Conservation (phyloP, 75 land plant genomes). For the Pinus tabuliformis region DNA sequence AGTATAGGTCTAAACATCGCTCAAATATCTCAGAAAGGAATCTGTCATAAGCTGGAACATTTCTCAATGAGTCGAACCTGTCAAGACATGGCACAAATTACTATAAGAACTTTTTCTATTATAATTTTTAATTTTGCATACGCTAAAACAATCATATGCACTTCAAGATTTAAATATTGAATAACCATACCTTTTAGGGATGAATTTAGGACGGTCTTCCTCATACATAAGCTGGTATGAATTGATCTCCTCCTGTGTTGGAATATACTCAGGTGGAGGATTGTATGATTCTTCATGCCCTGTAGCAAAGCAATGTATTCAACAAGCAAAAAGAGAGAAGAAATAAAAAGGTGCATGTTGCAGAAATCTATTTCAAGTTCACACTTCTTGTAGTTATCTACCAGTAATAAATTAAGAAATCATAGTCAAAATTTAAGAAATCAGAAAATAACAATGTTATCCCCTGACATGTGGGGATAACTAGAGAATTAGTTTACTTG, state of each 20-base stretch:
- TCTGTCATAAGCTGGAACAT: constrained; percentile 85
- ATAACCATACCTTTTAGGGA: constrained; percentile 61
- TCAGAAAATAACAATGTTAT: neutral
- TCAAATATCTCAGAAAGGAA: constrained; percentile 83
- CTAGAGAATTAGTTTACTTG: too few relatives aligned
- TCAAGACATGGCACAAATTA: neutral
- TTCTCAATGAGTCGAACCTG: constrained; percentile 79
- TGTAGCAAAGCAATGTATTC: constrained; percentile 16
- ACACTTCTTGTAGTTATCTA: neutral
- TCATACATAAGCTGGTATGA: constrained; percentile 89
- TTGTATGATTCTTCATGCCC: constrained; percentile 98
- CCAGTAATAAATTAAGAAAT: neutral
- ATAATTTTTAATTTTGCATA: neutral
- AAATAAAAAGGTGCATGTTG: neutral
- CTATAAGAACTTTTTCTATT: neutral
- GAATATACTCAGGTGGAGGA: constrained; percentile 95
- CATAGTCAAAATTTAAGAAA: neutral
- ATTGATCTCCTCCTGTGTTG: constrained; percentile 91
- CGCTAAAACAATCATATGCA: constrained; percentile 1
- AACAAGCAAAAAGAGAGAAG: neutral
- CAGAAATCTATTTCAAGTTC: neutral
- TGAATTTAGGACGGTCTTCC: constrained; percentile 97
- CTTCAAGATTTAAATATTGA: neutral
- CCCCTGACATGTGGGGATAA: too few relatives aligned
- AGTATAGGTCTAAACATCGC: constrained; percentile 88